phyloP scores from a whole-genome alignment of 75 land plant genomes.

The Sequoiadendron giganteum region DNA sequence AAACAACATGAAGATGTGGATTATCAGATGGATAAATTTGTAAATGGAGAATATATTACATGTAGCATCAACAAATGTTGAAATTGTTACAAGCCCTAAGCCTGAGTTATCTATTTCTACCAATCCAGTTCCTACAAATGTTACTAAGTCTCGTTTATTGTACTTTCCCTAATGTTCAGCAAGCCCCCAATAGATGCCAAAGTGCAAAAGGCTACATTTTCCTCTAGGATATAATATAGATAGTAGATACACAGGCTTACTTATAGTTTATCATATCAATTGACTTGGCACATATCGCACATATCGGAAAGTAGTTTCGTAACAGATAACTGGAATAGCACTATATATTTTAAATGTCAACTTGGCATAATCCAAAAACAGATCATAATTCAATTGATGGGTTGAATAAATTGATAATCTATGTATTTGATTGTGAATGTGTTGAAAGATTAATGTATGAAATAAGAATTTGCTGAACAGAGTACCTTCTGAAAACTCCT shows the following conservation, averaged over 20 bases:
- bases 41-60: too few species aligned
- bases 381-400: not conserved
- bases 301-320: too few species aligned
- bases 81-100: not conserved
- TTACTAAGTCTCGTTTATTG: not conserved
- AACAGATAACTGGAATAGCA: not conserved
- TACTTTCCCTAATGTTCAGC: too few species aligned
- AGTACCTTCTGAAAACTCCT: conserved; percentile 53
- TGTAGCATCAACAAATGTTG: not conserved
- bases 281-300: not conserved
- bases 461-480: not conserved
- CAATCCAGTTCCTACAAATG: not conserved
- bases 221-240: not conserved
- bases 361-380: not conserved
- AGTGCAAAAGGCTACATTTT: not conserved
- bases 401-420: not conserved
- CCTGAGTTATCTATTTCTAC: not conserved
- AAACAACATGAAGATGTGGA: not conserved
- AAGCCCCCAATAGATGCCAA: not conserved
- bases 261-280: not conserved
- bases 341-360: not conserved
- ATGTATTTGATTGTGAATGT: not conserved
- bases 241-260: not conserved
- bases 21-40: not conserved
- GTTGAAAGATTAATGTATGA: not conserved